A percentile compares a stretch with the other conserved stretches of the same genome.
Evolutionary conservation across 177 flowering plant species (phyloP).

Genomic region (Vitis hybrid): DNA sequence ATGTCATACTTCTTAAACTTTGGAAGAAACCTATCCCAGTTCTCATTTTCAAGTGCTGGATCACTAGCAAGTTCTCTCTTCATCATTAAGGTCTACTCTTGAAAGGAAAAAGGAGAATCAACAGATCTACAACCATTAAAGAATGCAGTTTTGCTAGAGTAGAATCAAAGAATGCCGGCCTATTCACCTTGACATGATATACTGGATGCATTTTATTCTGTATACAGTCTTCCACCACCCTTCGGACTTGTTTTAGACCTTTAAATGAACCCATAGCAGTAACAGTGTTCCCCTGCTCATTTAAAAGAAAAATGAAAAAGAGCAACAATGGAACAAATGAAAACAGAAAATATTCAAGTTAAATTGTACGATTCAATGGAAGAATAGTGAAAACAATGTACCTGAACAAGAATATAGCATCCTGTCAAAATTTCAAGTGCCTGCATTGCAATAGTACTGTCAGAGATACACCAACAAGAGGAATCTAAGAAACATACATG

Average conservation of each 20-base stretch:
- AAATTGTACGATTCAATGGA: neutral
- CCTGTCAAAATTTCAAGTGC: conserved; percentile 96
- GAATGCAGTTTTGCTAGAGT: neutral
- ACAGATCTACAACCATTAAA: too few relatives aligned
- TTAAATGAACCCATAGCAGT: conserved; percentile 96
- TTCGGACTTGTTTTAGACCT: conserved; percentile 87
- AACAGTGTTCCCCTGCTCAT: conserved; percentile 79
- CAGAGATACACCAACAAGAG: conserved; percentile 2
- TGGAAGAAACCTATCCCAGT: conserved; percentile 97
- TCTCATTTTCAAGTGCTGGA: conserved; percentile 78
- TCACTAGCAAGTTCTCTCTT: conserved; percentile 81
- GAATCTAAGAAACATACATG: neutral
- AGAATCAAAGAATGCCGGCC: neutral
- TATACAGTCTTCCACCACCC: conserved; percentile 89
- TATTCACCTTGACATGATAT: conserved; percentile 71
- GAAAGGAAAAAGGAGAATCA: neutral
- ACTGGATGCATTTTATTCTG: conserved; percentile 82
- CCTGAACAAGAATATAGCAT: conserved; percentile 94
- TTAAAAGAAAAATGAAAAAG: conserved; percentile 8
- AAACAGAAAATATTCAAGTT: too few relatives aligned
- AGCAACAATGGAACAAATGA: too few relatives aligned
- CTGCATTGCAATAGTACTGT: conserved; percentile 38
- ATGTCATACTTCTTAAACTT: conserved; percentile 79
- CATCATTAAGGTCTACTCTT: conserved; percentile 48
- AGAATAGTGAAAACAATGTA: conserved; percentile 17